Evolutionary conservation across 305 asterid genomes (phyloP).

Genomic region (Petunia hybrid): DNA sequence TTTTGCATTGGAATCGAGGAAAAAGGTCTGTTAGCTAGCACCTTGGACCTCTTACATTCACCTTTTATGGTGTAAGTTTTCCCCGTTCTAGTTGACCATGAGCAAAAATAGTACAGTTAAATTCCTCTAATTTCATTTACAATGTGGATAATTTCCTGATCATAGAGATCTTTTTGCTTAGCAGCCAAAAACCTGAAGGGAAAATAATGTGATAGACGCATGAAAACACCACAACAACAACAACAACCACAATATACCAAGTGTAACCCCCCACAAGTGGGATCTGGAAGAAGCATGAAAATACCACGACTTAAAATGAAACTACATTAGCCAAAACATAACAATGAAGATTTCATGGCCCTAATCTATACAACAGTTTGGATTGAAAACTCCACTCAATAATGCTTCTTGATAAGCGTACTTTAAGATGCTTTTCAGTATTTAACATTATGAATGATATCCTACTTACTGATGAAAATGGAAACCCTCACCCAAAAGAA

Average conservation of each 20-base stretch:
- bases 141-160: slow-evolving; percentile 89
- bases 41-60: slow-evolving; percentile 91
- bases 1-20: slow-evolving; percentile 2
- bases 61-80: slow-evolving; percentile 95
- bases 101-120: slow-evolving; percentile 94
- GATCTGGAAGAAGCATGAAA: background rate
- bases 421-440: background rate
- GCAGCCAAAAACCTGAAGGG: slow-evolving; percentile 83
- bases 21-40: slow-evolving; percentile 35
- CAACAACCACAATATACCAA: too few species aligned
- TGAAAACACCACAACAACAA: background rate
- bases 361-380: background rate
- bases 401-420: background rate
- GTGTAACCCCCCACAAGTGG: too few species aligned
- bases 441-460: background rate
- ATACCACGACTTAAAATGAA: background rate
- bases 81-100: slow-evolving; percentile 98
- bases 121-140: slow-evolving; percentile 95
- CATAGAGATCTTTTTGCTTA: slow-evolving; percentile 83
- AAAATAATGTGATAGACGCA: background rate
- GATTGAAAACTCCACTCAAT: background rate
- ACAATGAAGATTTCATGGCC: background rate
- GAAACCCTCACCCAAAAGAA: background rate
- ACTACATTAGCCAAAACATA: slow-evolving; percentile 9
- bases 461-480: background rate